A percentile compares a stretch with the other conserved stretches of the same genome.
These are phyloP conservation scores for Botrytis aclada DNA, from an alignment of 2,329 filamentous ascomycete species.

Conservation along the genomic window DNA sequence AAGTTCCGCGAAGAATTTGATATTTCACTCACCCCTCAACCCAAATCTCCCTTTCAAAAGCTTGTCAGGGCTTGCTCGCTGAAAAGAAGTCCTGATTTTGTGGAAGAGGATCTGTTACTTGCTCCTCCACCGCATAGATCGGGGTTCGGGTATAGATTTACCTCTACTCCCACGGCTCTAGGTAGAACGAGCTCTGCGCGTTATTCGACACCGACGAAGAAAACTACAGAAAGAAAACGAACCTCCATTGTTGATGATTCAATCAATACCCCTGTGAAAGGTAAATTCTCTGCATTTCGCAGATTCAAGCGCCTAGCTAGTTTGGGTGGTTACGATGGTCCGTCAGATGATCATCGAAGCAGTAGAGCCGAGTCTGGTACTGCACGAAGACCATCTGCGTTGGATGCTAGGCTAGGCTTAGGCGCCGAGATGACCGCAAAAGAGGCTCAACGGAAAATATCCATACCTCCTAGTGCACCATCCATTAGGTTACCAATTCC, in stretches of 20 bases:
- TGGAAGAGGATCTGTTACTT: slow-evolving; percentile 6
- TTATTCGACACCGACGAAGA: background rate
- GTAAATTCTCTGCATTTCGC: slow-evolving; percentile 10
- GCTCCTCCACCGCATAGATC: slow-evolving; percentile 4
- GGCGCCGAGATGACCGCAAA: background rate
- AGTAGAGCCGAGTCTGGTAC: background rate
- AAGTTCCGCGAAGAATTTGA: slow-evolving; percentile 37
- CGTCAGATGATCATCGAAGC: background rate
- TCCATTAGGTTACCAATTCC: background rate
- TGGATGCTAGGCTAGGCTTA: slow-evolving; percentile 6
- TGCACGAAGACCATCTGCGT: background rate
- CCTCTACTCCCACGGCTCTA: background rate
- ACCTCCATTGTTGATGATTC: background rate
- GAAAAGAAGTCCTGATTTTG: slow-evolving; percentile 2
- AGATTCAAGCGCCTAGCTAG: slow-evolving; percentile 14
- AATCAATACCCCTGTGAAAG: slow-evolving; percentile 11
- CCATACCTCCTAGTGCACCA: background rate
- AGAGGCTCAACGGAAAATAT: background rate
- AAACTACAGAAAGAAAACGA: background rate
- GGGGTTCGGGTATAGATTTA: slow-evolving; percentile 25
- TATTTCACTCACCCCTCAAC: slow-evolving; percentile 13
- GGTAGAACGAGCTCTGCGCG: background rate
- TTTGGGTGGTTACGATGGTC: slow-evolving; percentile 17
- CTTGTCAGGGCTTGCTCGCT: slow-evolving; percentile 15
- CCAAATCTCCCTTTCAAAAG: slow-evolving; percentile 18